phyloP scores from a whole-genome alignment of 1,284 basidiomycete species.

The Cystobasidium pallidum region DNA sequence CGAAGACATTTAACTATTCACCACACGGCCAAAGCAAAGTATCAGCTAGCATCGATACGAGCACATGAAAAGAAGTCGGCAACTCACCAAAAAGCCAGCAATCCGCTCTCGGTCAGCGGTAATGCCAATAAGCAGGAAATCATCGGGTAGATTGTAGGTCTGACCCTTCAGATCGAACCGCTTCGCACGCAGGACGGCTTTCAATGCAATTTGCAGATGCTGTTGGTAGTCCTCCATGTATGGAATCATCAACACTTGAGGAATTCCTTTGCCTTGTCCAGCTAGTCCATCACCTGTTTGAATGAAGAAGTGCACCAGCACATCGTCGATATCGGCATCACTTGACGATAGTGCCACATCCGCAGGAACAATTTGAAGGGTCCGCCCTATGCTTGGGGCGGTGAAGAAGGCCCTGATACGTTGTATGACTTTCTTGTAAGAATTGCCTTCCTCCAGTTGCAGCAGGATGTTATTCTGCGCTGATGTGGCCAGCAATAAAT shows the following conservation, averaged over 20 bases:
- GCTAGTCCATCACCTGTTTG: not conserved
- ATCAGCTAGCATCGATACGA: not conserved
- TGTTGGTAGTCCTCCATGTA: not conserved
- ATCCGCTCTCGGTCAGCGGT: not conserved
- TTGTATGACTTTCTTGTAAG: not conserved
- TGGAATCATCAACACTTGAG: conserved; percentile 10
- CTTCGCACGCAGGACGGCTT: conserved; percentile 13
- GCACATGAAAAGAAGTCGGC: not conserved
- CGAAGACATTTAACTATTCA: conserved; percentile 12
- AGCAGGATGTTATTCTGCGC: conserved; percentile 12
- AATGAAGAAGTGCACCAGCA: conserved; percentile 13
- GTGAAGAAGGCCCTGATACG: conserved; percentile 4
- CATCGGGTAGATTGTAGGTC: conserved; percentile 9
- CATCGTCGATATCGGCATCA: not conserved
- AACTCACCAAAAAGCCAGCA: conserved; percentile 5
- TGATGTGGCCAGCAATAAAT: conserved; percentile 16
- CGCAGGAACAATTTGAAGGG: conserved; percentile 8
- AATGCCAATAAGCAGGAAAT: conserved; percentile 22
- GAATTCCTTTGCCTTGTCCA: not conserved
- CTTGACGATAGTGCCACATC: not conserved
- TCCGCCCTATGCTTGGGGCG: not conserved
- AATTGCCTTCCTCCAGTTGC: not conserved
- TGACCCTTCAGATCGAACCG: conserved; percentile 14
- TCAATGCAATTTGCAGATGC: conserved; percentile 2
- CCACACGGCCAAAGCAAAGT: not conserved